These are phyloP conservation scores for Talaromyces sp. DNA, from an alignment of 2,329 filamentous ascomycete genomes.

Conservation along the genomic window DNA sequence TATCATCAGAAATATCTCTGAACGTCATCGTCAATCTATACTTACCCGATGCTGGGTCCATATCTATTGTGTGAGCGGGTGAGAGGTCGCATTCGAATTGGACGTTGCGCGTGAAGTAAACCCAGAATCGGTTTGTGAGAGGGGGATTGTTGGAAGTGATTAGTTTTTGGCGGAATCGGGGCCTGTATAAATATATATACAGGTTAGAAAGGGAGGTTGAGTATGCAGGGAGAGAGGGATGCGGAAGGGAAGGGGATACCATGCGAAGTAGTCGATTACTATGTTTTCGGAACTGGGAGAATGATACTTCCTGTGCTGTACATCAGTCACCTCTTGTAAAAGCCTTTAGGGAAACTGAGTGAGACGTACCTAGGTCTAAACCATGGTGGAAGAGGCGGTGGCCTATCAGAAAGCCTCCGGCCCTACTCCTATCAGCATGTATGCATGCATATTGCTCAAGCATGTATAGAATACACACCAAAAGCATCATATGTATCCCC, in stretches of 20 bases:
- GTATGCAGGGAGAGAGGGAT: background rate
- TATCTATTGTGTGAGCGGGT: constrained; percentile 3
- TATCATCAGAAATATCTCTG: background rate
- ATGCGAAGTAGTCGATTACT: constrained; percentile 9
- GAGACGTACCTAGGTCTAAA: background rate
- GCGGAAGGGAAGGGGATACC: background rate
- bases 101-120: constrained; percentile 3
- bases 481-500: background rate
- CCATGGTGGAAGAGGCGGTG: constrained; percentile 2
- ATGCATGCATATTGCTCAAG: background rate
- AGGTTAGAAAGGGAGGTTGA: background rate
- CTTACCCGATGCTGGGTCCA: background rate
- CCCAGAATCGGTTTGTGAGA: constrained; percentile 8
- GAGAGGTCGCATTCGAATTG: background rate
- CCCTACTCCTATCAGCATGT: background rate
- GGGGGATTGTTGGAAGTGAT: constrained; percentile 1
- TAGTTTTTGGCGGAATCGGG: constrained; percentile 7
- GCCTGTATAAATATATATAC: background rate
- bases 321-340: background rate
- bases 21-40: constrained; percentile 2
- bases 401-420: background rate
- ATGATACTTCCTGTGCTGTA: background rate
- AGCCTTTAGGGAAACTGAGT: too few species aligned
- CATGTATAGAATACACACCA: background rate
- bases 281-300: background rate